A percentile compares a stretch with the other conserved stretches of the same genome.
phyloP scores from a whole-genome alignment of 225 moss, liverwort and hornwort genomes.

The Anthoceros angustus region DNA sequence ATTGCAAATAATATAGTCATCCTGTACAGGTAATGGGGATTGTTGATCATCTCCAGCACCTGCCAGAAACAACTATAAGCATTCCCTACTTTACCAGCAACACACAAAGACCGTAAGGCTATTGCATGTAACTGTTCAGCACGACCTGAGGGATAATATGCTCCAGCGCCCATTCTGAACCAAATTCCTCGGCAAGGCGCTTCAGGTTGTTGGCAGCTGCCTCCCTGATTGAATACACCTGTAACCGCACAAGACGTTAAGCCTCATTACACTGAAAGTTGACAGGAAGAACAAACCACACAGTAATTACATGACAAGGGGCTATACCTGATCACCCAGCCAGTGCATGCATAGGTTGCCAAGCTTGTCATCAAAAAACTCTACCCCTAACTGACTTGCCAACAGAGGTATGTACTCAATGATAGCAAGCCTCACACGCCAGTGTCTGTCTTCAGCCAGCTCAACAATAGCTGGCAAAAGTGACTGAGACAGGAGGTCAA shows the following conservation, averaged over 20 bases:
- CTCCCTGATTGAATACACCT: constrained; percentile 96
- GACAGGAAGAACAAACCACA: neutral
- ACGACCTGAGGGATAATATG: constrained; percentile 89
- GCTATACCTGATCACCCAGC: constrained; percentile 75
- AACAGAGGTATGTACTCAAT: constrained; percentile 91
- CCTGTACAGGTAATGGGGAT: constrained; percentile 88
- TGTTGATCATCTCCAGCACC: constrained; percentile 96
- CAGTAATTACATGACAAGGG: neutral
- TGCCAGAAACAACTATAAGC: constrained; percentile 12
- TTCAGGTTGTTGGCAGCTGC: constrained; percentile 94
- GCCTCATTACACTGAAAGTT: neutral
- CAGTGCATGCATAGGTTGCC: constrained; percentile 96
- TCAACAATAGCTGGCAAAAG: constrained; percentile 95
- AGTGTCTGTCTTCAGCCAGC: constrained; percentile 88
- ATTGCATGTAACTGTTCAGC: neutral
- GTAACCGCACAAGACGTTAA: neutral
- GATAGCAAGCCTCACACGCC: constrained; percentile 93
- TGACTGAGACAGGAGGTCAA: constrained; percentile 88
- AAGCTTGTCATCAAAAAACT: constrained; percentile 95
- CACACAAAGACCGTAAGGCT: neutral
- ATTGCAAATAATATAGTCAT: constrained; percentile 98
- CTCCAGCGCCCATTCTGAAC: constrained; percentile 81
- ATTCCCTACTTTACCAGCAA: neutral
- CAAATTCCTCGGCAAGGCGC: constrained; percentile 87
- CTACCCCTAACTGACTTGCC: constrained; percentile 89